Percentiles rank a stretch among this genome's conserved stretches.
These are phyloP conservation scores for Populus hybrid DNA, from an alignment of 441 rosid species.

Conservation along the genomic window DNA sequence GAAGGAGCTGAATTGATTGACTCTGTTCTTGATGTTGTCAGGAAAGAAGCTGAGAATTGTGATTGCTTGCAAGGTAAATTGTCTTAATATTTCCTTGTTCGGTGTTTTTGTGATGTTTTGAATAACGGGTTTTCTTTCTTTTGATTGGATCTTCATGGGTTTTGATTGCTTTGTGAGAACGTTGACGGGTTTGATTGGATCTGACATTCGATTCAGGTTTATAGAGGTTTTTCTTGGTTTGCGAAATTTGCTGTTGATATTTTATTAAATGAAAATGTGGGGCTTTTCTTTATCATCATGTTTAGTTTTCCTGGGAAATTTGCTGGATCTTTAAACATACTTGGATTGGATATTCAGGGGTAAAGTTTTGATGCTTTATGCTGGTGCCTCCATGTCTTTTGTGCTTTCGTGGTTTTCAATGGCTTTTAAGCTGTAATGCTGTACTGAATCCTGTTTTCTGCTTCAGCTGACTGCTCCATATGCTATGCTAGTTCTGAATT, in stretches of 20 bases:
- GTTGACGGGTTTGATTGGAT: background rate
- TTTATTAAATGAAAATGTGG: background rate
- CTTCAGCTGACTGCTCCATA: background rate
- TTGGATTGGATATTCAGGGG: background rate
- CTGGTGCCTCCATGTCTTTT: background rate
- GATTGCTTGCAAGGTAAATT: conserved; percentile 47
- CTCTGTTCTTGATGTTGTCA: conserved; percentile 47
- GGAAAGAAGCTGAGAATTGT: conserved; percentile 50
- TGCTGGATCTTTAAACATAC: background rate
- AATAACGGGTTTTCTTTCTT: background rate
- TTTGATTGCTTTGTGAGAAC: background rate
- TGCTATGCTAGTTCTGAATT: background rate
- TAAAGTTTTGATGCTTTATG: background rate
- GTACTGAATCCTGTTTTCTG: background rate
- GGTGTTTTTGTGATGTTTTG: background rate
- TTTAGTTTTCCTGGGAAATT: background rate
- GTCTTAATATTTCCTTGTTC: background rate
- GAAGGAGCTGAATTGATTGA: conserved; percentile 53
- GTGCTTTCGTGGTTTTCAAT: background rate
- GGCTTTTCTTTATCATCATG: background rate
- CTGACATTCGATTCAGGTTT: background rate
- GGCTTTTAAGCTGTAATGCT: background rate
- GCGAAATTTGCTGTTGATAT: background rate
- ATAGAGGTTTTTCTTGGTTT: background rate
- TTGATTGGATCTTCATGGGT: background rate